Base-by-base conservation (phyloP, 2,329 filamentous ascomycete species). In the Shiraia bambusicola region DNA sequence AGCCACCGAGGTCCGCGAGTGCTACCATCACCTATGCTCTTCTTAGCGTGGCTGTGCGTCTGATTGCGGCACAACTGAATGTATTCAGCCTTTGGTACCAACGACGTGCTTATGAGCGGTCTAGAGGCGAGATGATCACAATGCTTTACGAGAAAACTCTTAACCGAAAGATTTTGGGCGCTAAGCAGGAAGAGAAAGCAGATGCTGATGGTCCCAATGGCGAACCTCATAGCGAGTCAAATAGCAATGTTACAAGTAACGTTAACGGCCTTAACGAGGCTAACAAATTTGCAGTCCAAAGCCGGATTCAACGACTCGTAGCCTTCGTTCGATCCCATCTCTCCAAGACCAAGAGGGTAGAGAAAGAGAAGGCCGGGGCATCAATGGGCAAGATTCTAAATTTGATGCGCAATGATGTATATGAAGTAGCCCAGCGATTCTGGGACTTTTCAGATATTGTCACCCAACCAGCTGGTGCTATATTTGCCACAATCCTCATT, bases 361-460 rank as follows among this genome's bases (percentile, higher is more conserved):
- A 63, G 42, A 35, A 61, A 49, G 25, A 58, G 9, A 76, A 78
- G 41, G 72, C 79, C 40, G 80, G 86, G 2, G 88, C 90, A 0
- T 89, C 87, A 0, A 92, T 91, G 69, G 90, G 90, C 6, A 95
- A 95, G 61, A 93, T 95, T 37, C 78, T 95, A 47, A 95, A 95
- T 56, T 70, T 95, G 2, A 87, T 95, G 75, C 83, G 88, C 27
- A 83, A 79, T 44, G 88, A 93, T 63, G 87, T 86, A 0, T 93
- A 92, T 59, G 86, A 91, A 61, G 81, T 92, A 28, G 80, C 88
- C 2, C 88, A 92, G 58, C 67, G 87, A 30, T 93, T 95, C 56
- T 95, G 90, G 90, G 90, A 95, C 46, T 87, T 93, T 37, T 79
- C 86, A 2, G 75, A 76, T n/a, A 72, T 95, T 2, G 72, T 94